Conservation (phyloP, 805 yeast species). For the Saccharomycopsis fibuligera region DNA sequence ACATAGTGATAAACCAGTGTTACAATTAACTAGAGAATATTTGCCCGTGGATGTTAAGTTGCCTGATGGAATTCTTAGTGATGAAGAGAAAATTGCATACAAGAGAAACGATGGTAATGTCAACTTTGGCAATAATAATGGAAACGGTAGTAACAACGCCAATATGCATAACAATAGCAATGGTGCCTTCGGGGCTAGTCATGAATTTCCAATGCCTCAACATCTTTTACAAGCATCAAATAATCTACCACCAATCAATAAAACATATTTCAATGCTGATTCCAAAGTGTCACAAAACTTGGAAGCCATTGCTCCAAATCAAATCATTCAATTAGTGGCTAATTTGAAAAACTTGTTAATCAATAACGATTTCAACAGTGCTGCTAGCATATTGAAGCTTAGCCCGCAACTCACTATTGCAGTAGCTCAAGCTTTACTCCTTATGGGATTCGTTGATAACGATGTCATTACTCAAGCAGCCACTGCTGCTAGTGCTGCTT, state of each 20-base stretch:
- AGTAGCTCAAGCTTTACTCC: slow-evolving; percentile 65
- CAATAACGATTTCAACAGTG: slow-evolving; percentile 38
- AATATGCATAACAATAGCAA: not conserved
- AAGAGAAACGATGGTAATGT: not conserved
- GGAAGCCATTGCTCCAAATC: slow-evolving; percentile 62
- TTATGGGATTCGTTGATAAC: slow-evolving; percentile 71
- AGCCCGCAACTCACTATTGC: slow-evolving; percentile 56
- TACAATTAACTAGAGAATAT: slow-evolving; percentile 38
- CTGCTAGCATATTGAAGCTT: slow-evolving; percentile 45
- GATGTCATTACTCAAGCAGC: slow-evolving; percentile 59
- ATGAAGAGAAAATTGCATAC: slow-evolving; percentile 1
- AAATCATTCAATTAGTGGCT: slow-evolving; percentile 60
- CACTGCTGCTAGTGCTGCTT: slow-evolving; percentile 22
- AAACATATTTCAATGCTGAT: slow-evolving; percentile 39
- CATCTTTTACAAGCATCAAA: slow-evolving; percentile 48
- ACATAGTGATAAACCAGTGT: slow-evolving; percentile 34
- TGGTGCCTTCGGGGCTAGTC: not conserved
- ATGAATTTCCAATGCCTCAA: slow-evolving; percentile 34
- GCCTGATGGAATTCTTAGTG: slow-evolving; percentile 41
- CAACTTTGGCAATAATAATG: not conserved
- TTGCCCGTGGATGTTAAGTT: slow-evolving; percentile 53
- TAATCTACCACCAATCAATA: slow-evolving; percentile 43
- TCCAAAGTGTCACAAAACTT: slow-evolving; percentile 58
- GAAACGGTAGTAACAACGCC: slow-evolving; percentile 1
- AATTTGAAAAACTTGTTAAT: slow-evolving; percentile 53